These are phyloP conservation scores for Phaeophleospora eucalypticola DNA, from an alignment of 2,329 filamentous ascomycete species.

Conservation along the genomic window DNA sequence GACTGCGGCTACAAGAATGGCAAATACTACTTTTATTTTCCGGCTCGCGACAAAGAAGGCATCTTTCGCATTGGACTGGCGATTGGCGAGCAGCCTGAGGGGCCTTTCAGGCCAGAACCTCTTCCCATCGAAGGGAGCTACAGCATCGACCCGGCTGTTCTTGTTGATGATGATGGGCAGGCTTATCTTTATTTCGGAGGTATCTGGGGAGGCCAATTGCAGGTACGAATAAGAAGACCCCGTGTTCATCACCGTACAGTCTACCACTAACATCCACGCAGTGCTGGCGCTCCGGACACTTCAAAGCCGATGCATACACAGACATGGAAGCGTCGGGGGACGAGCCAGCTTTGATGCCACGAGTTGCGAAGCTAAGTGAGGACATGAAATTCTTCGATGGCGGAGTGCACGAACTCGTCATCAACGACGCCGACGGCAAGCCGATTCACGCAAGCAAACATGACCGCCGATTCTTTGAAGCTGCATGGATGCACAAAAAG, in stretches of 20 bases:
- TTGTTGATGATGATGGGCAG: slow-evolving; percentile 61
- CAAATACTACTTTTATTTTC: slow-evolving; percentile 74
- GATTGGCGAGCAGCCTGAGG: slow-evolving; percentile 58
- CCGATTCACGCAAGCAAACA: slow-evolving; percentile 65
- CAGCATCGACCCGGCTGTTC: slow-evolving; percentile 71
- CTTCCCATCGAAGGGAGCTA: slow-evolving; percentile 64
- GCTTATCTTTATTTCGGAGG: no score
- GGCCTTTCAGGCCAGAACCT: slow-evolving; percentile 64
- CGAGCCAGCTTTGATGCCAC: slow-evolving; percentile 58
- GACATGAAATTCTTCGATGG: slow-evolving; percentile 63
- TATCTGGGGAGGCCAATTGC: no score
- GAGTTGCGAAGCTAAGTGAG: slow-evolving; percentile 59
- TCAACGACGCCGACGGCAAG: slow-evolving; percentile 58
- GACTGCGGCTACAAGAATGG: slow-evolving; percentile 67
- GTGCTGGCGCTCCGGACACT: slow-evolving; percentile 63
- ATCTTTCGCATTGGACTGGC: slow-evolving; percentile 75
- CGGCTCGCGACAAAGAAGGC: slow-evolving; percentile 64
- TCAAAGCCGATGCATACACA: slow-evolving; percentile 42
- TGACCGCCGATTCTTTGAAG: slow-evolving; percentile 73
- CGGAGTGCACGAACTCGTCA: slow-evolving; percentile 57
- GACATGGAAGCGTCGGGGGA: slow-evolving; percentile 46
- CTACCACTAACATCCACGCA: slow-evolving; percentile 44
- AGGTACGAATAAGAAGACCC: no score
- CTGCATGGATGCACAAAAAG: slow-evolving; percentile 72
- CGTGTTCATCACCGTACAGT: no score